Evolutionary conservation across 164 flowering plant species (phyloP).

Genomic region (Vitis rupestris): DNA sequence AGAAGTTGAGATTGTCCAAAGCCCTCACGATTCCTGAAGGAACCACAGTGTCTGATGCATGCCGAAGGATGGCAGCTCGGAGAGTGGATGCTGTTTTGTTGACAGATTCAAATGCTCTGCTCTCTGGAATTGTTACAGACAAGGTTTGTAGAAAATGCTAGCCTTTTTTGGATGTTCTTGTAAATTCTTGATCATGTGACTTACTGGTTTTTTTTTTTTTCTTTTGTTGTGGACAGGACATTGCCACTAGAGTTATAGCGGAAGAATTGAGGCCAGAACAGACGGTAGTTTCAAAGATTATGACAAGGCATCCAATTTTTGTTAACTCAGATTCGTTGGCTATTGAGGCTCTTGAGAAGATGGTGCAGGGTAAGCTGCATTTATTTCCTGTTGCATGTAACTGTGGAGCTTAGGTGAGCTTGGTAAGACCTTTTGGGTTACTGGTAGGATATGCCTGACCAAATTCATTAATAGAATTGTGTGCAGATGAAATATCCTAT

Average conservation of each 20-base stretch:
- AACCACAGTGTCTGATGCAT: constrained; percentile 88
- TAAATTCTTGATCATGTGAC: too few relatives aligned
- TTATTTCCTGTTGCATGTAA: too few relatives aligned
- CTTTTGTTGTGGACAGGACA: constrained; percentile 51
- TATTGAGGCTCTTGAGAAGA: constrained; percentile 92
- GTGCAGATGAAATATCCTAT: too few relatives aligned
- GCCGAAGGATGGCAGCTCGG: constrained; percentile 89
- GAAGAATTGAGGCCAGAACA: constrained; percentile 89
- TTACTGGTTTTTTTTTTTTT: constrained; percentile 4
- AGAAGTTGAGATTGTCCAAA: constrained; percentile 86
- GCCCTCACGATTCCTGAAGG: constrained; percentile 94
- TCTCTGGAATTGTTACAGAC: constrained; percentile 90
- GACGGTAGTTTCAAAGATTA: constrained; percentile 79
- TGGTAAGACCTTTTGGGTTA: not conserved
- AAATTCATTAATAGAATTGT: too few relatives aligned
- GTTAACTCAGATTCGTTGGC: constrained; percentile 88
- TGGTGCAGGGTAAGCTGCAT: constrained; percentile 73
- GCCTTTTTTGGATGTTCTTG: not conserved
- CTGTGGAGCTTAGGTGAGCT: not conserved
- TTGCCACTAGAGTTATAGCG: constrained; percentile 84
- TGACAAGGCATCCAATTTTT: constrained; percentile 93
- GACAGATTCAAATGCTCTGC: constrained; percentile 85
- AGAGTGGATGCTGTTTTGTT: constrained; percentile 87
- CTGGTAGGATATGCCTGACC: not conserved
- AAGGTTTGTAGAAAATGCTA: constrained; percentile 41